A percentile compares a stretch with the other conserved stretches of the same genome.
Conservation (phyloP, 192 early-diverging fungal species). For the Backusella morwellensis region DNA sequence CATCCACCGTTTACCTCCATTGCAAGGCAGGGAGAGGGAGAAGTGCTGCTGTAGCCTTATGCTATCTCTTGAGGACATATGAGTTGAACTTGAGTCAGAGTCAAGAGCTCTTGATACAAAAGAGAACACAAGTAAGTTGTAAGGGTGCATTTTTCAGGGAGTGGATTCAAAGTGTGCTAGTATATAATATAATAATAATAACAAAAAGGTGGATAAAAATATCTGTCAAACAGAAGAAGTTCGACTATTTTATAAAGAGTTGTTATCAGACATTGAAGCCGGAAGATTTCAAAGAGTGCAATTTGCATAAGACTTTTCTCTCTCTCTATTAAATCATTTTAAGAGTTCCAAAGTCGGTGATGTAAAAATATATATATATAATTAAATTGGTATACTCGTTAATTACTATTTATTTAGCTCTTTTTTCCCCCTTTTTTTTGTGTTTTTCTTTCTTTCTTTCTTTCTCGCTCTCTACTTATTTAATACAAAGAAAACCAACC, state of each 20-base stretch:
- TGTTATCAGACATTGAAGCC: not conserved
- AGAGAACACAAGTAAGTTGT: slow-evolving; percentile 17
- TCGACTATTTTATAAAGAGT: slow-evolving; percentile 4
- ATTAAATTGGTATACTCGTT: not conserved
- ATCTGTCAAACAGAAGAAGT: not conserved
- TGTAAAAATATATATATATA: not conserved
- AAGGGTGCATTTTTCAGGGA: not conserved
- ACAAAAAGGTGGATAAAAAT: slow-evolving; percentile 5
- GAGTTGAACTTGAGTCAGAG: not conserved
- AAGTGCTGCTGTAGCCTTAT: slow-evolving; percentile 22
- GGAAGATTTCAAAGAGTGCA: not conserved
- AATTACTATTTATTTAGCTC: not conserved
- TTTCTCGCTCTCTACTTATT: not conserved
- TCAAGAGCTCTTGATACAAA: not conserved
- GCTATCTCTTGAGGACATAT: slow-evolving; percentile 21
- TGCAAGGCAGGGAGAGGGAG: slow-evolving; percentile 41
- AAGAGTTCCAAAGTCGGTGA: not conserved
- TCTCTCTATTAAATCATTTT: no score
- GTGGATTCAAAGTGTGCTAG: not conserved
- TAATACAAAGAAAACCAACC: not conserved
- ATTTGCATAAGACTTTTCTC: not conserved
- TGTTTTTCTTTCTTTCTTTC: not conserved
- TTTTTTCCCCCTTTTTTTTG: not conserved
- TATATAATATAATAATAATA: not conserved
- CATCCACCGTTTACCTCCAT: slow-evolving; percentile 35